Evolutionary conservation across 2,329 filamentous ascomycete species (phyloP), one percentile per base, ranked within the genome.

Genomic region (Cladosporium colombiae): DNA sequence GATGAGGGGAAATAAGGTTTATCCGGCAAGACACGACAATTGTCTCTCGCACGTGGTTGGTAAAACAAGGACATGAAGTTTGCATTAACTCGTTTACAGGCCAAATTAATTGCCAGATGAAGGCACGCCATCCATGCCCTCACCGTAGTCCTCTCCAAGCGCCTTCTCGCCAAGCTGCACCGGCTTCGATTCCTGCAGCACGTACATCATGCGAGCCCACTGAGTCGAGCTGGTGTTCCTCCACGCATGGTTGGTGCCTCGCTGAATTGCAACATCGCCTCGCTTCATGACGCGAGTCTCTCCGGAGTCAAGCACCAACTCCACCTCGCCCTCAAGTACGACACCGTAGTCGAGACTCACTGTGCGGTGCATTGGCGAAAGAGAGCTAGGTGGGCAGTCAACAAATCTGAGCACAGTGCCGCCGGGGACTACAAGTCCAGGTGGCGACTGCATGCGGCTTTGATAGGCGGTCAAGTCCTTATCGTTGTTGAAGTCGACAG

Each of bases 391-490:
- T 64, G 35, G 65, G 65, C 69, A 50, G n/a, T 65, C 64, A 14
- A 73, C 72, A 18, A 70, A 67, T 57, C 81, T 78, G 50, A 82
- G 74, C 13, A 83, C 81, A 1, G 81, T 81, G 11, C 82, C 82
- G 33, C 75, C 76, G 1, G 80, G 78, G 46, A 85, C 76, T 21
- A 81, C 79, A 2, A 86, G 75, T 2, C 84, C 84, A 0, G 84
- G 84, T 0, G 80, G 75, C 50, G 77, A 71, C 14, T 76, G 69
- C 10, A 83, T 76, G 69, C 79, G 81, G 40, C 73, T 69, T 37
- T 77, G 71, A 72, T 86, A 86, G 10, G 77, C 75, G 7, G 73
- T 68, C 18, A 86, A 74, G 71, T 87, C 84, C 62, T 77, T 71
- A 66, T 82, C 78, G 25, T 75, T 68, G 68, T 78, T 76, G 68